Evolutionary conservation across 2,329 filamentous ascomycete genomes (phyloP), one percentile per base, ranked within the genome.

Genomic region (Curvularia spicifera): DNA sequence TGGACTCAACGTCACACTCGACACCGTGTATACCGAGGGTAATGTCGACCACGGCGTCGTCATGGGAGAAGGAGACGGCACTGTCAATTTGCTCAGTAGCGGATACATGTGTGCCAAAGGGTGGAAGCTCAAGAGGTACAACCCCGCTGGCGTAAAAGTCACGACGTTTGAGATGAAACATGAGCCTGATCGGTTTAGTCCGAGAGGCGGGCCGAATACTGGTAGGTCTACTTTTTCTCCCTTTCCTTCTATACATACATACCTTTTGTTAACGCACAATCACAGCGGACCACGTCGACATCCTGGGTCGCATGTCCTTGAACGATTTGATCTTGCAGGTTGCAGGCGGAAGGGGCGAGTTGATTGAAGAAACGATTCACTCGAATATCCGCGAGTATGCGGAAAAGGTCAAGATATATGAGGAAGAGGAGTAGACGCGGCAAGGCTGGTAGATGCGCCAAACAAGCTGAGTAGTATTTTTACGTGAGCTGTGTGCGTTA

Each of bases 51-150:
- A 91, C 65, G 95, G 95, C 24, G 92, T 99, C n/a, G 84, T 96
- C 33, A 89, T 97, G 83, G 94, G 94, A 37, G 95, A 98, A 76
- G 95, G 95, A 4, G 95, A 99, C 68, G 95, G 95, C 1, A 99
- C 95, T 0, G 95, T 99, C 42, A 96, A 93, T 64, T 78, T 99
- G n/a, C 79, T 99, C 10, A 96, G 91, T 67, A 87, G 88, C 0
- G 95, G 94, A 2, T 99, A 98, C 76, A 98, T 99, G 95, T 99
- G 95, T 76, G 90, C 92, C 67, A 92, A 89, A 69, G 95, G 95
- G 3, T 99, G 95, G 95, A 88, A 89, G 57, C 90, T 97, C 77
- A 93, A 92, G 77, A 85, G 95, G 35, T 99, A 96, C 76, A 99
- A 99, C 71, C 95, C 95, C 0, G 90, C 92, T 0, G 88, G 89